phyloP scores from a whole-genome alignment of 2,329 filamentous ascomycete genomes.

The Colletotrichum australisinense region DNA sequence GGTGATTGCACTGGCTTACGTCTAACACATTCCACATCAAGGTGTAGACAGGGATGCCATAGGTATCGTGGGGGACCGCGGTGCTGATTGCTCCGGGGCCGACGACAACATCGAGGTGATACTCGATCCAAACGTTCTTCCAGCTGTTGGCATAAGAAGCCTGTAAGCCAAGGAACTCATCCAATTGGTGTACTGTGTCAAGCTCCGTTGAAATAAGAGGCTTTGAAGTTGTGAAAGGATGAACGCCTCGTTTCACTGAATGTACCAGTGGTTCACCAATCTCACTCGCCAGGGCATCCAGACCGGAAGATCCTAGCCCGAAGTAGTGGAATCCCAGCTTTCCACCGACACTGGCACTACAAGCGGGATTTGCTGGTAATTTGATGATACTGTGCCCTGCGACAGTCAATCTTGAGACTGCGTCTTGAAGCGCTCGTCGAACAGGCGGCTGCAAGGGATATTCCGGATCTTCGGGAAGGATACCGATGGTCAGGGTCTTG shows the following conservation, averaged over 20 bases:
- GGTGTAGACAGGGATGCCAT: slow-evolving; percentile 58
- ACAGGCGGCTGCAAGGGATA: slow-evolving; percentile 64
- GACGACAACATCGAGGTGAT: slow-evolving; percentile 62
- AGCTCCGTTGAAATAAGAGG: slow-evolving; percentile 43
- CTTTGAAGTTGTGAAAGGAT: slow-evolving; percentile 39
- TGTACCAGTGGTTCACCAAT: slow-evolving; percentile 56
- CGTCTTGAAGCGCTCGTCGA: slow-evolving; percentile 54
- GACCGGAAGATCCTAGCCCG: slow-evolving; percentile 44
- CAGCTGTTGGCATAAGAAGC: slow-evolving; percentile 49
- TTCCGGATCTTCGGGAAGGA: slow-evolving; percentile 58
- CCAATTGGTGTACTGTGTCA: slow-evolving; percentile 50
- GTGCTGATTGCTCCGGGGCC: slow-evolving; percentile 60
- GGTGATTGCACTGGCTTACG: slow-evolving; percentile 45
- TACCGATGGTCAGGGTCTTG: slow-evolving; percentile 56
- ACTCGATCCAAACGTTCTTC: slow-evolving; percentile 52
- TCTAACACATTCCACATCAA: slow-evolving; percentile 63
- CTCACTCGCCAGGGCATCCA: slow-evolving; percentile 44
- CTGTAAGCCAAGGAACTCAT: slow-evolving; percentile 51
- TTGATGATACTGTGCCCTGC: slow-evolving; percentile 58
- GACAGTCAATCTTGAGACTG: slow-evolving; percentile 48
- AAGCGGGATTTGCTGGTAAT: slow-evolving; percentile 42
- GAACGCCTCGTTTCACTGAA: slow-evolving; percentile 44
- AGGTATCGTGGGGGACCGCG: slow-evolving; percentile 63
- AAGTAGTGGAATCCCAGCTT: slow-evolving; percentile 55
- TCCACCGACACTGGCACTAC: slow-evolving; percentile 43